A percentile compares a stretch with the other conserved stretches of the same genome.
phyloP scores from a whole-genome alignment of 805 yeast genomes.

The Metschnikowia kunwiensis region DNA sequence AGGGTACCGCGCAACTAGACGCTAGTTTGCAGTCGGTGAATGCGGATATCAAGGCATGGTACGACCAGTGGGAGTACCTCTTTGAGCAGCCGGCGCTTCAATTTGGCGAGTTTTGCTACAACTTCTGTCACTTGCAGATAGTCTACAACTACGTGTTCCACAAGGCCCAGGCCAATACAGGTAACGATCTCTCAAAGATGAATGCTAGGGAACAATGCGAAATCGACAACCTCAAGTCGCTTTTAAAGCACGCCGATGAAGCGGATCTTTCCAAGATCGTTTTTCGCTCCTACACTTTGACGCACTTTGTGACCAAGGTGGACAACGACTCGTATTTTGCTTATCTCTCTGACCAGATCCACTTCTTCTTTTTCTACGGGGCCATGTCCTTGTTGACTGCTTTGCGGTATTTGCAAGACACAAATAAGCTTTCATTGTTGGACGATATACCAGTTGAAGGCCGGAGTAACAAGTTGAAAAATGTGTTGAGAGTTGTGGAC shows the following conservation, averaged over 20 bases:
- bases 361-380: constrained; percentile 47
- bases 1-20: constrained; percentile 15
- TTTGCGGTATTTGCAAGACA: constrained; percentile 13
- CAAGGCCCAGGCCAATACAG: constrained; percentile 1
- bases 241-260: constrained; percentile 26
- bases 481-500: constrained; percentile 17
- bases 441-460: background rate
- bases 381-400: constrained; percentile 35
- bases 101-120: constrained; percentile 69
- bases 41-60: constrained; percentile 57
- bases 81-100: constrained; percentile 70
- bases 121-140: constrained; percentile 56
- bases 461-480: background rate
- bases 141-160: constrained; percentile 36
- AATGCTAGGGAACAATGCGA: constrained; percentile 6
- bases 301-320: constrained; percentile 39
- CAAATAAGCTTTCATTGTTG: constrained; percentile 11
- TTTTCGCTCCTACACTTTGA: constrained; percentile 40
- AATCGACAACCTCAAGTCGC: constrained; percentile 21
- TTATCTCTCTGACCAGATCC: constrained; percentile 68
- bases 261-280: constrained; percentile 34
- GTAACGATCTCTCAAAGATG: background rate
- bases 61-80: constrained; percentile 64
- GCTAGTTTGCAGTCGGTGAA: constrained; percentile 34
- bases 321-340: constrained; percentile 59